These are phyloP conservation scores for Lactarius sanguifluus DNA, from an alignment of 768 basidiomycete genomes.

Conservation along the genomic window DNA sequence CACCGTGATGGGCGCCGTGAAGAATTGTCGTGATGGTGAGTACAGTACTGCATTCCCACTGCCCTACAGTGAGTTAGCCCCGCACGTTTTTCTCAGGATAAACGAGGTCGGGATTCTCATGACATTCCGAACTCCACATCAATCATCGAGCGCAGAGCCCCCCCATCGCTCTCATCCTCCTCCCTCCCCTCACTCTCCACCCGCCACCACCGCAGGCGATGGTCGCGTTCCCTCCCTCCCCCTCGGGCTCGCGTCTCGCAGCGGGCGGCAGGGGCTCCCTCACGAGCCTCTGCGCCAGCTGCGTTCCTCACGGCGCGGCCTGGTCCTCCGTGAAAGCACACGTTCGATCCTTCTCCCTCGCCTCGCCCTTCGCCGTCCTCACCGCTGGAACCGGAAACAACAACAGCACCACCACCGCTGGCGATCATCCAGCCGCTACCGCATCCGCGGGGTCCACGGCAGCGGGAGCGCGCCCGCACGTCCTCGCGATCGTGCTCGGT, in stretches of 20 bases:
- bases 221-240: neutral
- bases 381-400: neutral
- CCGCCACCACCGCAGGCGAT: slow-evolving; percentile 26
- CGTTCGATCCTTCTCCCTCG: neutral
- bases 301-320: neutral
- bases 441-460: neutral
- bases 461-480: neutral
- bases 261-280: neutral
- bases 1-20: neutral
- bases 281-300: neutral
- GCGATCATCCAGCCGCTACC: neutral
- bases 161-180: neutral
- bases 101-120: neutral
- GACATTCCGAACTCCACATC: neutral
- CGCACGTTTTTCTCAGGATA: neutral
- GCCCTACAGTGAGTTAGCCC: neutral
- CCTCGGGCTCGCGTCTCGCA: neutral
- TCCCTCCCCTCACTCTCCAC: neutral
- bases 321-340: neutral
- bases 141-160: neutral
- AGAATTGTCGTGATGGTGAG: neutral
- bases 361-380: neutral
- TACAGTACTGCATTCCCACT: neutral
- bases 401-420: neutral
- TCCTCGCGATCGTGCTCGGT: neutral